Evolutionary conservation across 1,139 yeast species (phyloP).

Genomic region (Hemisphaericaspora subhashii): DNA sequence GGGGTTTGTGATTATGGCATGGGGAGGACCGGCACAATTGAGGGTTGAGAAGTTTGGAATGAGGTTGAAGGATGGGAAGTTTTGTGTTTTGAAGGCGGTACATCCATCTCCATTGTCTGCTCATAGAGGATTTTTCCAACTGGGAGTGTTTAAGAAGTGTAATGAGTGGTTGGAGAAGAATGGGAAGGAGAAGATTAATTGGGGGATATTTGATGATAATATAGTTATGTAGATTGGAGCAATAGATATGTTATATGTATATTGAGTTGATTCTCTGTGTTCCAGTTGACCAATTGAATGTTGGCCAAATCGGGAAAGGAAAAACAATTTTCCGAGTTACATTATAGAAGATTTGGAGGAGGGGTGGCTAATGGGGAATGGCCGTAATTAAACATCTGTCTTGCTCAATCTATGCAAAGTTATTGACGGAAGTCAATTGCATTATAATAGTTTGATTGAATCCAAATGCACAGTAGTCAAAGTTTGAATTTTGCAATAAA

Average conservation of each 20-base stretch:
- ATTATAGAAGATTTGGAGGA: too few relatives aligned
- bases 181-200: conserved; percentile 57
- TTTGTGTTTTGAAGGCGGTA: conserved; percentile 65
- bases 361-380: too few relatives aligned
- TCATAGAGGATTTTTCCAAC: conserved; percentile 74
- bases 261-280: too few relatives aligned
- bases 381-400: too few relatives aligned
- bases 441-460: too few relatives aligned
- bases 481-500: too few relatives aligned
- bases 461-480: too few relatives aligned
- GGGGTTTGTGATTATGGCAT: conserved; percentile 79
- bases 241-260: background rate
- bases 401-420: too few relatives aligned
- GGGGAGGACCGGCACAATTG: conserved; percentile 94
- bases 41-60: conserved; percentile 49
- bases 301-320: too few relatives aligned
- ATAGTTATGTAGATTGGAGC: conserved; percentile 5
- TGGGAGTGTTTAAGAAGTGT: conserved; percentile 67
- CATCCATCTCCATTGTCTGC: conserved; percentile 98
- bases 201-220: conserved; percentile 48
- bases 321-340: too few relatives aligned
- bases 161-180: conserved; percentile 68
- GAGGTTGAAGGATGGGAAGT: conserved; percentile 24
- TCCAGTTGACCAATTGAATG: too few relatives aligned
- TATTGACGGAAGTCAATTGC: too few relatives aligned